phyloP scores from a whole-genome alignment of 148 eudicot species.

The Fagopyrum tataricum region DNA sequence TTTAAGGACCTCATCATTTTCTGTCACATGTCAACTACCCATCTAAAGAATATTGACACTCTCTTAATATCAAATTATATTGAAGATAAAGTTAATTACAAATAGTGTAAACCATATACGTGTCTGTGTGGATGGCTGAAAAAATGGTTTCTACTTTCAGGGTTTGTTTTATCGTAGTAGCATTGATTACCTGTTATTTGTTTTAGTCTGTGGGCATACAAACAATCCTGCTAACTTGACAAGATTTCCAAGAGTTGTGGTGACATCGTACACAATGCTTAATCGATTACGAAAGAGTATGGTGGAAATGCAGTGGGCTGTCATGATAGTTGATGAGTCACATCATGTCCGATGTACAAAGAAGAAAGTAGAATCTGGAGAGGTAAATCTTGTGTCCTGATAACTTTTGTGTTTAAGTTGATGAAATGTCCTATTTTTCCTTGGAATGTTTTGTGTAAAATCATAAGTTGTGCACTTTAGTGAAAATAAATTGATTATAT shows the following conservation, averaged over 20 bases:
- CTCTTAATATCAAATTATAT: no score
- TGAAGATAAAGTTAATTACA: no score
- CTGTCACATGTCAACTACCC: no score
- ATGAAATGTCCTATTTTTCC: neutral
- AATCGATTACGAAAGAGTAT: constrained; percentile 64
- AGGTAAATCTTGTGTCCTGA: constrained; percentile 38
- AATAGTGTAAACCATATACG: no score
- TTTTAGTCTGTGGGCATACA: constrained; percentile 65
- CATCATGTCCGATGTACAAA: constrained; percentile 86
- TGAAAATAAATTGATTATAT: neutral
- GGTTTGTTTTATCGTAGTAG: neutral
- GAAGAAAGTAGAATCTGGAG: constrained; percentile 61
- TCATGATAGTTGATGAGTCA: constrained; percentile 90
- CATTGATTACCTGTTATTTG: constrained; percentile 4
- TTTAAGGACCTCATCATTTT: no score
- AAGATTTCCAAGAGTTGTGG: constrained; percentile 73
- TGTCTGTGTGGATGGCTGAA: no score
- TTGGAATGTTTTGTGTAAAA: neutral
- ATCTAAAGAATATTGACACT: no score
- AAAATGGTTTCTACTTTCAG: constrained; percentile 11
- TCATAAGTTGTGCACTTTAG: neutral
- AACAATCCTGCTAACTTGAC: constrained; percentile 68
- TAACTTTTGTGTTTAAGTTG: neutral
- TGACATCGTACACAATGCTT: constrained; percentile 87
- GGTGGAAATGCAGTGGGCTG: constrained; percentile 58